Evolutionary conservation across 176 grass and related monocot genomes (phyloP).

Genomic region (Alloteropsis semialata): DNA sequence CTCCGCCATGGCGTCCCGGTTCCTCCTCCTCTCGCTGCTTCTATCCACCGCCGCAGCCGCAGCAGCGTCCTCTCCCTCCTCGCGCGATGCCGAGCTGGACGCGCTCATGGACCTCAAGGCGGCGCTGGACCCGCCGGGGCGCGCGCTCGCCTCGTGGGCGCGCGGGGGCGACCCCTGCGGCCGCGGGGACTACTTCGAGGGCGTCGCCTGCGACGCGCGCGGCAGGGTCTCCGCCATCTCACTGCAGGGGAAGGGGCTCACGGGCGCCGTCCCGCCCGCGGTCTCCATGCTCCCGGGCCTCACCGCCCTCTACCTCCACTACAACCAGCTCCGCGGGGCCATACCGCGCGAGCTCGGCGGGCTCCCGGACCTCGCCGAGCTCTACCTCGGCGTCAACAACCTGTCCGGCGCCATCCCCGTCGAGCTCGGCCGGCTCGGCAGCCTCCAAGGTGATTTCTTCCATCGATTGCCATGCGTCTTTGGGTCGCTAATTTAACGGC

Average conservation of each 20-base stretch:
- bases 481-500: not conserved
- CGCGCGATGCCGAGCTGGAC: slow-evolving; percentile 35
- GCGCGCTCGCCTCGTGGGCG: slow-evolving; percentile 53
- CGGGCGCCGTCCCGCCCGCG: slow-evolving; percentile 52
- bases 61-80: not conserved
- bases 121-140: slow-evolving; percentile 52
- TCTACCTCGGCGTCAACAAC: slow-evolving; percentile 78
- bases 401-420: slow-evolving; percentile 50
- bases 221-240: slow-evolving; percentile 65
- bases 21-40: not conserved
- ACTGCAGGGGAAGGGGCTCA: slow-evolving; percentile 63
- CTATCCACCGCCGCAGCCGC: not conserved
- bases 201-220: slow-evolving; percentile 58
- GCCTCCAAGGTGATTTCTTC: slow-evolving; percentile 61
- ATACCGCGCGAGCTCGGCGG: slow-evolving; percentile 57
- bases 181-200: slow-evolving; percentile 73
- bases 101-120: slow-evolving; percentile 77
- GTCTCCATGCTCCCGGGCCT: slow-evolving; percentile 54
- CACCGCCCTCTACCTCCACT: slow-evolving; percentile 72
- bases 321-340: slow-evolving; percentile 52
- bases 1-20: slow-evolving; percentile 28
- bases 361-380: slow-evolving; percentile 45
- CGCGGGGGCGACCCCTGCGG: slow-evolving; percentile 63
- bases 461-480: not conserved
- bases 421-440: slow-evolving; percentile 46